Evolutionary conservation across 805 yeast genomes (phyloP).

Genomic region (Candida boleticola): DNA sequence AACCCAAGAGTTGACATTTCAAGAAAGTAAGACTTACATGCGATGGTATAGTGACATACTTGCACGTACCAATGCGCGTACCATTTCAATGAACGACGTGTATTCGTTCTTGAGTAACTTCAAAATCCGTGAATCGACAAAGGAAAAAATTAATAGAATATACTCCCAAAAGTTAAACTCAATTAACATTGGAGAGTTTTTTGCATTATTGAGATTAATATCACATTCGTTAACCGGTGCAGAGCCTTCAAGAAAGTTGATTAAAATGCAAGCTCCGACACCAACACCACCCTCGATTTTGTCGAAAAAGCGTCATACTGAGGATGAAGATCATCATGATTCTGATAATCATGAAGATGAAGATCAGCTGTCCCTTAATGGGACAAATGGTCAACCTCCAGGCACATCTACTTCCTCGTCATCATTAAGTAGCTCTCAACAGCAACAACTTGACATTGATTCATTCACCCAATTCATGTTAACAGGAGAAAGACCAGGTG

Average conservation of each 20-base stretch:
- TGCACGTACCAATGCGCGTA: constrained; percentile 56
- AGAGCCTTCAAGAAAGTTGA: constrained; percentile 52
- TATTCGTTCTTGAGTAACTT: constrained; percentile 76
- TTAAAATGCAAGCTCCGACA: constrained; percentile 57
- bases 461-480: constrained; percentile 79
- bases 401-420: neutral
- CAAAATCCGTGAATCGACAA: constrained; percentile 52
- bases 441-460: constrained; percentile 64
- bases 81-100: constrained; percentile 75
- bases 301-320: constrained; percentile 53
- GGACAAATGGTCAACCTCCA: constrained; percentile 4
- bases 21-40: constrained; percentile 81
- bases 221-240: constrained; percentile 64
- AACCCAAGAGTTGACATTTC: constrained; percentile 64
- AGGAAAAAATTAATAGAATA: constrained; percentile 49
- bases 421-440: constrained; percentile 7
- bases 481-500: constrained; percentile 72
- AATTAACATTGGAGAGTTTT: constrained; percentile 86
- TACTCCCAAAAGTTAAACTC: constrained; percentile 52
- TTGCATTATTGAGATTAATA: constrained; percentile 77
- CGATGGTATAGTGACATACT: constrained; percentile 91
- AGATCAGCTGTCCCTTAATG: neutral
- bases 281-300: constrained; percentile 82
- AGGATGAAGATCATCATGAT: constrained; percentile 33
- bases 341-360: constrained; percentile 7